phyloP scores from a whole-genome alignment of 2,329 filamentous ascomycete species.

The Sphaerulina musiva region DNA sequence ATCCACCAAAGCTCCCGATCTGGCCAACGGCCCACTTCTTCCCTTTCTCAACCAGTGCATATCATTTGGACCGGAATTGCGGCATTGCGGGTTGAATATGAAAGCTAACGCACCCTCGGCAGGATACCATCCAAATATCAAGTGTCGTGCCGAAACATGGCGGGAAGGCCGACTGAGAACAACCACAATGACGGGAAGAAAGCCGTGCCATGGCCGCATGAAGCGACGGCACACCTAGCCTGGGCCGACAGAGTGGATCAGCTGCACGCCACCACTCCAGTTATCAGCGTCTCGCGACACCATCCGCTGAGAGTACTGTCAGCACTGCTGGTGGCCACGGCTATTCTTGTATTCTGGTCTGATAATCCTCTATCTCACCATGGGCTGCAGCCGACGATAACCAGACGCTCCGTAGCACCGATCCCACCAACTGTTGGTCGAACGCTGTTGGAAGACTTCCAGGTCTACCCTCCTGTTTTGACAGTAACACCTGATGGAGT shows the following conservation, averaged over 20 bases:
- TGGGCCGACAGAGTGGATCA: conserved; percentile 13
- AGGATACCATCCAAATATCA: conserved; percentile 8
- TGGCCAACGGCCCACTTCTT: conserved; percentile 1
- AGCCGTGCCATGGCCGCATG: conserved; percentile 2
- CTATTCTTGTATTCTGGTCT: conserved; percentile 4
- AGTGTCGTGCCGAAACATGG: conserved; percentile 9
- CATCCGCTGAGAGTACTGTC: conserved; percentile 5
- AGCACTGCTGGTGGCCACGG: conserved; percentile 8
- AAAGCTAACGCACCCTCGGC: conserved; percentile 11
- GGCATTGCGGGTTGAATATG: background rate
- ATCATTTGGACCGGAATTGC: background rate
- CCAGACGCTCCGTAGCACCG: background rate
- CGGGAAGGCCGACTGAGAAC: conserved; percentile 6
- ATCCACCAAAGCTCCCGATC: background rate
- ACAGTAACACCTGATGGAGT: conserved; percentile 39
- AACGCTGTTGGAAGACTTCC: conserved; percentile 55
- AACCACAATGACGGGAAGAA: conserved; percentile 13
- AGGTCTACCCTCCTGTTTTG: conserved; percentile 62
- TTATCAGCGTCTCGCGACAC: background rate
- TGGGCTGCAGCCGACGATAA: background rate
- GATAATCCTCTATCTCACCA: background rate
- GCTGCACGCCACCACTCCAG: conserved; percentile 11
- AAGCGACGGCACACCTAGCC: conserved; percentile 7
- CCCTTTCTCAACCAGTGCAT: background rate
- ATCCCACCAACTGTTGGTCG: conserved; percentile 18